Base-by-base conservation (phyloP, 768 basidiomycete genomes). In the Boletus insuetus region DNA sequence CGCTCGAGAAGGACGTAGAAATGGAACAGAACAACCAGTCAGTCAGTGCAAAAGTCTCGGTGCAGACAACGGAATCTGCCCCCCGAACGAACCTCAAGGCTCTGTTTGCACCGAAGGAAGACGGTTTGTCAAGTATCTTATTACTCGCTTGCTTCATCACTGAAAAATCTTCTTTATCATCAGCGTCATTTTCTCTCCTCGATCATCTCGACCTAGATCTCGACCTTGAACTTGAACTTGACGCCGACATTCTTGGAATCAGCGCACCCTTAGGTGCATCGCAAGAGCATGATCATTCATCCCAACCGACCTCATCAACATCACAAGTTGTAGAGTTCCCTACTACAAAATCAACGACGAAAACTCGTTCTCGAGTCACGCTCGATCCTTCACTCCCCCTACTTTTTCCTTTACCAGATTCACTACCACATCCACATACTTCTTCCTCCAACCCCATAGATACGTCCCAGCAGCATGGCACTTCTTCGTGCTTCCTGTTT, bases 151-250 rank as follows among this genome's bases (percentile, higher is more conserved):
- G 8, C 42, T n/a, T 46, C 12, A 4, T 38, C 34, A 7, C 26
- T 49, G 31, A 64, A 32, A 3, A n/a, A 13, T 44, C 1, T 16
- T 16, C 43, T 39, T 7, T 32, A 11, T 42, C 46, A 9, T 6
- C 55, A 86, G 86, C 72, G 40, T 81, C 82, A 19, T 92, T 92
- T 70, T 91, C 91, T 12, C 75, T 92, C n/a, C 75, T 91, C 5
- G 80, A 79, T 0, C 84, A 91, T 58, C 80, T 92, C 35, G 84
- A 89, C 53, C 80, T 91, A 31, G 84, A 89, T 46, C 75, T 91
- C 20, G 89, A 91, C 56, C 74, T 85, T 32, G 87, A 87, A 46
- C 73, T 88, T 16, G 86, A 88, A 46, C 73, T 88, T 16, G 86
- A 88, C 49, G 79, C 82, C n/a, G 82, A 83, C 37, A 53, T 80